Conservation (phyloP, 2,329 filamentous ascomycete species). For the Penicillium frequentans region DNA sequence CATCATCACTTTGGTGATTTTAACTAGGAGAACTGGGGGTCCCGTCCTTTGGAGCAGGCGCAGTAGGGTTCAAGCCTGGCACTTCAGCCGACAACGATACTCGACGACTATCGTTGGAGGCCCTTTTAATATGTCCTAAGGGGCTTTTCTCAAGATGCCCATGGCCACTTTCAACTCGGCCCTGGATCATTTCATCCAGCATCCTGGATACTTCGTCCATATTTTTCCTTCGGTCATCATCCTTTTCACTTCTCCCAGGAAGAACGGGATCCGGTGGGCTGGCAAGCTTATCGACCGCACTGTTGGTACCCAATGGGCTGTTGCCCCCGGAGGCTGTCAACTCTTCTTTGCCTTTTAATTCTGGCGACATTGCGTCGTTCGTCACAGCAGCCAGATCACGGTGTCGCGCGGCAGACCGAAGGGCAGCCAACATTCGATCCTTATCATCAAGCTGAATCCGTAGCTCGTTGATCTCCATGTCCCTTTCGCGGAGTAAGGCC, state of each 20-base stretch:
- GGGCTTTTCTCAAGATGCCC: conserved; percentile 68
- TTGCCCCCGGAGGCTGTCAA: conserved; percentile 33
- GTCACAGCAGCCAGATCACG: conserved; percentile 73
- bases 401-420: conserved; percentile 81
- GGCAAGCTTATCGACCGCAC: conserved; percentile 21
- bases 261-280: conserved; percentile 34
- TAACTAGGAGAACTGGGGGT: conserved; percentile 11
- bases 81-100: conserved; percentile 15
- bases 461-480: conserved; percentile 89
- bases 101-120: conserved; percentile 42
- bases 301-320: conserved; percentile 10
- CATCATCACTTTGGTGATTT: neutral
- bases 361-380: conserved; percentile 35
- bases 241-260: conserved; percentile 33
- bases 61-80: conserved; percentile 25
- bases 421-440: conserved; percentile 84
- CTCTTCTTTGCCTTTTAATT: conserved; percentile 29
- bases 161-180: conserved; percentile 75
- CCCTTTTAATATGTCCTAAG: conserved; percentile 63
- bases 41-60: conserved; percentile 20
- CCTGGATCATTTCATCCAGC: conserved; percentile 94
- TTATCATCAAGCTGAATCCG: conserved; percentile 88
- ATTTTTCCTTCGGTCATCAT: conserved; percentile 57
- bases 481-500: conserved; percentile 77
- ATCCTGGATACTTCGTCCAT: conserved; percentile 92